Conservation (phyloP, 257 asterid species). For the Nicotiana benthamiana region DNA sequence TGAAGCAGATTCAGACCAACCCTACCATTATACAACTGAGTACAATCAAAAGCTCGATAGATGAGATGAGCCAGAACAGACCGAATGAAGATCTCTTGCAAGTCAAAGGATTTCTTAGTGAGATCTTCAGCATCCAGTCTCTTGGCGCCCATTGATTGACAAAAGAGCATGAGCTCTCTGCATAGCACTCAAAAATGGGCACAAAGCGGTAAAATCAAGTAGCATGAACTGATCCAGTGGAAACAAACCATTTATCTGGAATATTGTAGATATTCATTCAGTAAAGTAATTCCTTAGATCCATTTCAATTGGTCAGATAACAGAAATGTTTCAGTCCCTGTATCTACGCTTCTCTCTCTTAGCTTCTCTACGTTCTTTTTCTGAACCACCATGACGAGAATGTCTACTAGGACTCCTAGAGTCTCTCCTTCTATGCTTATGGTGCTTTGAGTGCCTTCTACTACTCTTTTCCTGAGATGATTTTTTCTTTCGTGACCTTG, state of each 20-base stretch:
- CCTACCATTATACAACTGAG: background rate
- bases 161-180: background rate
- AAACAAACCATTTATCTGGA: background rate
- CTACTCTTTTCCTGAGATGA: conserved; percentile 45
- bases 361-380: conserved; percentile 30
- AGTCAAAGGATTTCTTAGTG: background rate
- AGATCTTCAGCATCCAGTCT: background rate
- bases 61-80: background rate
- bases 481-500: conserved; percentile 48
- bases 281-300: background rate
- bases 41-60: background rate
- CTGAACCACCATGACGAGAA: conserved; percentile 49
- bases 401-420: conserved; percentile 35
- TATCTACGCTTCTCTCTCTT: conserved; percentile 41
- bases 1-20: background rate
- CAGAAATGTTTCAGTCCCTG: conserved; percentile 14
- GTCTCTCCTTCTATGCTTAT: conserved; percentile 50
- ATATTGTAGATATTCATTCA: background rate
- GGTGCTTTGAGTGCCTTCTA: conserved; percentile 65
- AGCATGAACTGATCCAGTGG: background rate
- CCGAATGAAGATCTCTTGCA: background rate
- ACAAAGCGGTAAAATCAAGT: background rate
- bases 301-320: background rate
- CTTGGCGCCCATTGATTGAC: background rate
- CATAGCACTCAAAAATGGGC: background rate